Conservation (phyloP, 352 stramenopile species). For the Phytophthora sojae region DNA sequence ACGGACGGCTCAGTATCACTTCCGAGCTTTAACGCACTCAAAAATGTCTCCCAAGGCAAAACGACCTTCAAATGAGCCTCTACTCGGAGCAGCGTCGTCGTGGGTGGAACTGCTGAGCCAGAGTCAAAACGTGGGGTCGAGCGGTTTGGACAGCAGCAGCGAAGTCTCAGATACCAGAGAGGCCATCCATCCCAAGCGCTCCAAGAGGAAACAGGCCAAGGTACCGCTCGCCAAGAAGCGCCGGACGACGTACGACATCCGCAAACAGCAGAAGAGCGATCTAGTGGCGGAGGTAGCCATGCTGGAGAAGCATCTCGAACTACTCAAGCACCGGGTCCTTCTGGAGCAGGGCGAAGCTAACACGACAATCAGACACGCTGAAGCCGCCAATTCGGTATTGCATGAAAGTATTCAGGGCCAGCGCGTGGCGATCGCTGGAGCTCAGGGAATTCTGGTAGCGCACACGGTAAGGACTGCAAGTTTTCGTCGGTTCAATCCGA, state of each 20-base stretch:
- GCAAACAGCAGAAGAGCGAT: slow-evolving; percentile 46
- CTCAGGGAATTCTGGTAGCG: slow-evolving; percentile 22
- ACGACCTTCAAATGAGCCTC: background rate
- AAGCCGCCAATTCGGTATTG: slow-evolving; percentile 29
- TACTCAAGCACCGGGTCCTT: slow-evolving; percentile 40
- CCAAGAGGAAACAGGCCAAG: slow-evolving; percentile 9
- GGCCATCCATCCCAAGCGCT: background rate
- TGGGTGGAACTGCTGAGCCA: slow-evolving; percentile 11
- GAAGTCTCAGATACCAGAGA: background rate
- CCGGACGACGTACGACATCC: slow-evolving; percentile 38
- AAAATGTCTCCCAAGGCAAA: background rate
- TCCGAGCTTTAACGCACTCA: no score
- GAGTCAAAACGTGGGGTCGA: background rate
- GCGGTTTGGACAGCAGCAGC: slow-evolving; percentile 2
- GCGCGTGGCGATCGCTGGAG: slow-evolving; percentile 30
- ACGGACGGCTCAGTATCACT: no score
- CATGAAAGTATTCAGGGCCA: slow-evolving; percentile 29
- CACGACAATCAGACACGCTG: slow-evolving; percentile 12
- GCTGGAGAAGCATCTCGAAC: slow-evolving; percentile 36
- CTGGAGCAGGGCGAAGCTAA: slow-evolving; percentile 26
- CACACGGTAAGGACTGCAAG: slow-evolving; percentile 17
- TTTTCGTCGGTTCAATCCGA: background rate
- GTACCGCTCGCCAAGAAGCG: slow-evolving; percentile 26
- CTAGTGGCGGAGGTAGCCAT: slow-evolving; percentile 26
- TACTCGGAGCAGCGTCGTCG: slow-evolving; percentile 5